Evolutionary conservation across 306 rosid genomes (phyloP), one percentile per base, ranked within the genome.

Genomic region (Cucumis melo): DNA sequence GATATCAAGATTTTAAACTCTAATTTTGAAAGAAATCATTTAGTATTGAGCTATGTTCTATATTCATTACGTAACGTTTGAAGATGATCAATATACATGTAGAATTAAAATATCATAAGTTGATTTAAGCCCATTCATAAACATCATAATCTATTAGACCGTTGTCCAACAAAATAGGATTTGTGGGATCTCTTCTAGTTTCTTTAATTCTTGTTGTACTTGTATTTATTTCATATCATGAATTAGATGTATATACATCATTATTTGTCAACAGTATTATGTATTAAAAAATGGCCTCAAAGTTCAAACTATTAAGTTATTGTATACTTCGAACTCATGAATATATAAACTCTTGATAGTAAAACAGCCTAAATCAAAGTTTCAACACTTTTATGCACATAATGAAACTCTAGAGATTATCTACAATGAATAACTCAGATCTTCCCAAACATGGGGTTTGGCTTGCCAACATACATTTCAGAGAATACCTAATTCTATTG

Each of bases 371-470:
- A 23, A 8, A 5, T 23, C 89, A 29, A 64, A 4, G 14, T 34
- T 36, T 36, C 10, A 64, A 36, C 44, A 15, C 36, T 64, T 64
- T 13, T 64, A 64, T 64, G 21, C 46, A 36, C 71, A 32, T 36
- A 36, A 38, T 64, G 71, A 0, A 64, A 17, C 46, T 16, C 12
- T 32, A 34, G 23, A 15, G 70, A 15, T 63, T 9, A 34, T 59
- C 36, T 59, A 59, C 36, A 24, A 12, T 59, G 36, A 7, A 7
- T 64, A 64, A 19, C 17, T 36, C 46, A 64, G n/a, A 17, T 34
- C 90, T 91, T 81, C 84, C 92, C 46, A 91, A 82, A 71, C 82
- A 78, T 76, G 88, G 58, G 42, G 2, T 50, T 71, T 20, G 27
- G 19, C 58, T 19, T 65, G 27, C 29, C 50, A 41, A 11, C 9